Percentiles rank a stretch among this genome's conserved stretches.
These are phyloP conservation scores for Chloromonas sp. DNA, from an alignment of 163 green algal species.

Conservation along the genomic window DNA sequence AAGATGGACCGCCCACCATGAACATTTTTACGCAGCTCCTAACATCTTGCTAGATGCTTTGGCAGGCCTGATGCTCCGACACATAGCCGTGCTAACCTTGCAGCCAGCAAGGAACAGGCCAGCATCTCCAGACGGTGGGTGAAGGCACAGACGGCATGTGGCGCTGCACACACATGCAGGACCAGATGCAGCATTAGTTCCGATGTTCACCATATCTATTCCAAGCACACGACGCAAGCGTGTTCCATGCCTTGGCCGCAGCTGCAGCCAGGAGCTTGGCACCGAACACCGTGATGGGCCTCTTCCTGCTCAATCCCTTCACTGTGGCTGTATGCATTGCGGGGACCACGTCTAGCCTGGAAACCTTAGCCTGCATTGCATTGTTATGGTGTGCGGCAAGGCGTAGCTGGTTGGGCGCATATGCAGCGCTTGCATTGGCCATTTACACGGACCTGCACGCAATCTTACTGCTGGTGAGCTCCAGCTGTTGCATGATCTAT, in stretches of 20 bases:
- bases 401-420: slow-evolving; percentile 23
- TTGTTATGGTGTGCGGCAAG: slow-evolving; percentile 23
- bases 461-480: slow-evolving; percentile 39
- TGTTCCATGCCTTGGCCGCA: background rate
- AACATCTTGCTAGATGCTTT: background rate
- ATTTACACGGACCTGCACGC: slow-evolving; percentile 43
- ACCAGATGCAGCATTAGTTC: background rate
- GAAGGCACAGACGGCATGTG: background rate
- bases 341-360: slow-evolving; percentile 34
- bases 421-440: slow-evolving; percentile 25
- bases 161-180: background rate
- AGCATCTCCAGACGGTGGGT: no score
- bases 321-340: slow-evolving; percentile 30
- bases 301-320: slow-evolving; percentile 54
- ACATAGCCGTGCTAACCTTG: background rate
- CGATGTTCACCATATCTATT: background rate
- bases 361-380: slow-evolving; percentile 33
- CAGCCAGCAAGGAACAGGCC: no score
- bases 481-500: slow-evolving; percentile 8
- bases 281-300: slow-evolving; percentile 11
- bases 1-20: background rate
- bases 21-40: background rate
- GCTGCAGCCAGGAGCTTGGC: background rate
- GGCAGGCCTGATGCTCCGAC: background rate
- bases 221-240: background rate